Evolutionary conservation across 495 filamentous ascomycete genomes (phyloP).

Genomic region (Hypomontagnella submonticulosa): DNA sequence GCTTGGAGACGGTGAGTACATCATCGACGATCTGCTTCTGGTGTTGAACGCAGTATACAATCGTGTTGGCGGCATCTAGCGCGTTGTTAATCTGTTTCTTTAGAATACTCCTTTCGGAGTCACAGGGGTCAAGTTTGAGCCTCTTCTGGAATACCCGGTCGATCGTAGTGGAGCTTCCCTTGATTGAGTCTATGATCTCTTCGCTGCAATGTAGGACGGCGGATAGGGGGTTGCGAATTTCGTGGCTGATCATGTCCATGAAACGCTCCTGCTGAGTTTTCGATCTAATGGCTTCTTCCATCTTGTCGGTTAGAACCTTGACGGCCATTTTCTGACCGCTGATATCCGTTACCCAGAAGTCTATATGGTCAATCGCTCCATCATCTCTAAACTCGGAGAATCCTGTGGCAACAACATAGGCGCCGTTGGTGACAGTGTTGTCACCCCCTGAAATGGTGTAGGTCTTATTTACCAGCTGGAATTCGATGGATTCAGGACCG

Average conservation of each 20-base stretch:
- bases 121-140: not conserved
- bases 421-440: constrained; percentile 32
- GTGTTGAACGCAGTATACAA: constrained; percentile 77
- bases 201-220: constrained; percentile 78
- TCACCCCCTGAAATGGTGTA: constrained; percentile 37
- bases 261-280: constrained; percentile 73
- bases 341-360: constrained; percentile 56
- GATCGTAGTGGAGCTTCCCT: constrained; percentile 15
- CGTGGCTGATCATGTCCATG: constrained; percentile 81
- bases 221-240: constrained; percentile 78
- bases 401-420: constrained; percentile 25
- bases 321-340: constrained; percentile 54
- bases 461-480: constrained; percentile 31
- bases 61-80: constrained; percentile 79
- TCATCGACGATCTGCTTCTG: constrained; percentile 86
- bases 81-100: constrained; percentile 58
- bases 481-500: constrained; percentile 35
- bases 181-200: constrained; percentile 68
- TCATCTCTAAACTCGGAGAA: constrained; percentile 51
- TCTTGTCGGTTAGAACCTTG: constrained; percentile 49
- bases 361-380: constrained; percentile 52
- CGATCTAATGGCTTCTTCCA: constrained; percentile 58
- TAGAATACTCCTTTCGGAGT: constrained; percentile 15
- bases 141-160: constrained; percentile 18
- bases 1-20: constrained; percentile 80